Conservation (phyloP, 805 yeast genomes). For the Nakazawaea pomicola region DNA sequence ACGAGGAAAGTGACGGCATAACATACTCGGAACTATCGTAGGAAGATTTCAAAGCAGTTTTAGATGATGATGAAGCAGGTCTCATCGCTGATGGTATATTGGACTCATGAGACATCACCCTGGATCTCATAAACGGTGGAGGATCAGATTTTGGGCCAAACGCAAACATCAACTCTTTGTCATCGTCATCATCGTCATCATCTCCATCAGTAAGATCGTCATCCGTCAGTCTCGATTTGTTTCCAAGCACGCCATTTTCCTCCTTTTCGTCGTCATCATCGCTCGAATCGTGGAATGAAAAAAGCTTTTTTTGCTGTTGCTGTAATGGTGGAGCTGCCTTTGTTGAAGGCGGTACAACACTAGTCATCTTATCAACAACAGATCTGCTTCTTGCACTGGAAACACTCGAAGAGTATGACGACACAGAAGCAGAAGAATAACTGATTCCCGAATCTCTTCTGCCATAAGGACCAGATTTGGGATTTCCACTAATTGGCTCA, state of each 20-base stretch:
- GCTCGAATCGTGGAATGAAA: constrained; percentile 9
- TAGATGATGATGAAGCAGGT: constrained; percentile 10
- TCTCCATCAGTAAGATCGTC: no score
- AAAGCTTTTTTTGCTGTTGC: background rate
- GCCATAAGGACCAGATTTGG: no score
- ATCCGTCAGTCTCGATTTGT: no score
- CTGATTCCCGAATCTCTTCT: constrained; percentile 4
- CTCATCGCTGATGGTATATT: constrained; percentile 26
- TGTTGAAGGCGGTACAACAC: background rate
- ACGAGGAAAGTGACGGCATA: constrained; percentile 26
- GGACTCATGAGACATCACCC: constrained; percentile 40
- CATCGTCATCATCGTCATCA: constrained; percentile 33
- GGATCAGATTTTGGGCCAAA: constrained; percentile 36
- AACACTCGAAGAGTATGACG: background rate
- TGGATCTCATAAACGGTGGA: constrained; percentile 29
- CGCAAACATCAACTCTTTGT: constrained; percentile 38
- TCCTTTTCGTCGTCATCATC: no score
- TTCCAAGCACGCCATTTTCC: no score
- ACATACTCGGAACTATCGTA: constrained; percentile 12
- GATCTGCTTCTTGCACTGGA: no score
- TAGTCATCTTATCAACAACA: background rate
- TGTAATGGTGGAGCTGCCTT: background rate
- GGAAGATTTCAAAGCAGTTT: background rate
- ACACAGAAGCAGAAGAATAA: constrained; percentile 1
- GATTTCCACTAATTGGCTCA: constrained; percentile 3